A percentile compares a stretch with the other conserved stretches of the same genome.
Conservation (phyloP, 1,139 yeast genomes). For the Suhomyces terraborum region DNA sequence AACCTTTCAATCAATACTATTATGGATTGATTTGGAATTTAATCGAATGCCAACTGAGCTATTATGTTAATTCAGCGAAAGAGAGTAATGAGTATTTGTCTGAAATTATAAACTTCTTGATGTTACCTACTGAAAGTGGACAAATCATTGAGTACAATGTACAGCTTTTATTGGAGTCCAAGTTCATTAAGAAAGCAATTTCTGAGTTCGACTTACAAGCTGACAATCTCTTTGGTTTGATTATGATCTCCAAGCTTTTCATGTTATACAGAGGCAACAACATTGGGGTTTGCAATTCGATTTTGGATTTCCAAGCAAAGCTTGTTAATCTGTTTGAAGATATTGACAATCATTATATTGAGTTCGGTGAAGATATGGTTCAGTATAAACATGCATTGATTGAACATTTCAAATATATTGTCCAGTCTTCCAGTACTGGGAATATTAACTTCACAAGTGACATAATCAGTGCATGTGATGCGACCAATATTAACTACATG, state of each 20-base stretch:
- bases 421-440: slow-evolving; percentile 10
- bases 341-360: slow-evolving; percentile 50
- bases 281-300: slow-evolving; percentile 21
- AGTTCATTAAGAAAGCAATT: slow-evolving; percentile 32
- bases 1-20: slow-evolving; percentile 32
- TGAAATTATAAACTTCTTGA: slow-evolving; percentile 30
- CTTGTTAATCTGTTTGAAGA: slow-evolving; percentile 54
- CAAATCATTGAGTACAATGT: slow-evolving; percentile 20
- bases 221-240: slow-evolving; percentile 41
- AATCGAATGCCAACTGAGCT: slow-evolving; percentile 37
- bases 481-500: slow-evolving; percentile 17
- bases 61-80: slow-evolving; percentile 24
- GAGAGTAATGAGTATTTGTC: slow-evolving; percentile 37
- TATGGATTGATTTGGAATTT: slow-evolving; percentile 37
- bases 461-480: slow-evolving; percentile 24
- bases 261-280: slow-evolving; percentile 21
- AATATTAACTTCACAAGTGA: slow-evolving; percentile 21
- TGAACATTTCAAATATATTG: slow-evolving; percentile 20
- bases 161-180: slow-evolving; percentile 32
- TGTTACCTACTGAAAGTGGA: slow-evolving; percentile 15
- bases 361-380: slow-evolving; percentile 38
- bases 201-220: slow-evolving; percentile 30
- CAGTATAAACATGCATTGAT: slow-evolving; percentile 28
- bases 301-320: slow-evolving; percentile 38
- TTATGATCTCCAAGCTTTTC: slow-evolving; percentile 29